Conservation (phyloP, 2,329 filamentous ascomycete genomes). For the Cryphonectria carpinicola region DNA sequence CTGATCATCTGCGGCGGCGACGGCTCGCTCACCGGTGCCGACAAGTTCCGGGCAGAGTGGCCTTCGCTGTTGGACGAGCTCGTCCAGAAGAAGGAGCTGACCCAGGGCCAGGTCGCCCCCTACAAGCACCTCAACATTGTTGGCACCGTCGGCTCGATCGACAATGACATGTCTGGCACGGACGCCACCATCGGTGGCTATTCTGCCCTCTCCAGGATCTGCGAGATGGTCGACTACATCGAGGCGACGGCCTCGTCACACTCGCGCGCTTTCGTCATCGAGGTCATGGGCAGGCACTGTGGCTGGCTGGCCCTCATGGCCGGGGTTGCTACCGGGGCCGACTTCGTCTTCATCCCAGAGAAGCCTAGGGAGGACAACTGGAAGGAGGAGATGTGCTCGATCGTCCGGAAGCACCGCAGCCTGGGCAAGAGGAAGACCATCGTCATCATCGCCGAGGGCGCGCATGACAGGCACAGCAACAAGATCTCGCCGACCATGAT, state of each 20-base stretch:
- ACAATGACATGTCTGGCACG: constrained; percentile 96
- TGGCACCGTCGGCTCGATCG: constrained; percentile 93
- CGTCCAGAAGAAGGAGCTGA: constrained; percentile 73
- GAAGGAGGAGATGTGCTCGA: constrained; percentile 83
- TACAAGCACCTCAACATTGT: constrained; percentile 94
- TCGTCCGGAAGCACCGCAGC: constrained; percentile 80
- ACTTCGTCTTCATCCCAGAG: constrained; percentile 97
- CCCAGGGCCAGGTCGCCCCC: constrained; percentile 69
- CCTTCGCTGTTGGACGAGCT: constrained; percentile 85
- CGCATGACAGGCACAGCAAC: constrained; percentile 80
- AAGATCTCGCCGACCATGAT: constrained; percentile 83
- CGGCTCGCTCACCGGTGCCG: constrained; percentile 92
- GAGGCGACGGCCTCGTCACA: constrained; percentile 94
- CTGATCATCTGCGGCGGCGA: constrained; percentile 97
- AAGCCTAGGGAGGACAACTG: constrained; percentile 86
- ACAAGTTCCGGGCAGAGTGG: constrained; percentile 93
- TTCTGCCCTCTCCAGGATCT: constrained; percentile 89
- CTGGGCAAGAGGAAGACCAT: constrained; percentile 97
- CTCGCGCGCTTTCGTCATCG: constrained; percentile 94
- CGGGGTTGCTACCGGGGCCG: constrained; percentile 90
- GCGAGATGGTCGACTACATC: constrained; percentile 94
- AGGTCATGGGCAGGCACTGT: constrained; percentile 98
- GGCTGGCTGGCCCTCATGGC: constrained; percentile 97
- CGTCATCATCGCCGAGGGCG: constrained; percentile 95
- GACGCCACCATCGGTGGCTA: constrained; percentile 98